phyloP scores from a whole-genome alignment of 208 protist genomes.

The Giardia duodenalis region DNA sequence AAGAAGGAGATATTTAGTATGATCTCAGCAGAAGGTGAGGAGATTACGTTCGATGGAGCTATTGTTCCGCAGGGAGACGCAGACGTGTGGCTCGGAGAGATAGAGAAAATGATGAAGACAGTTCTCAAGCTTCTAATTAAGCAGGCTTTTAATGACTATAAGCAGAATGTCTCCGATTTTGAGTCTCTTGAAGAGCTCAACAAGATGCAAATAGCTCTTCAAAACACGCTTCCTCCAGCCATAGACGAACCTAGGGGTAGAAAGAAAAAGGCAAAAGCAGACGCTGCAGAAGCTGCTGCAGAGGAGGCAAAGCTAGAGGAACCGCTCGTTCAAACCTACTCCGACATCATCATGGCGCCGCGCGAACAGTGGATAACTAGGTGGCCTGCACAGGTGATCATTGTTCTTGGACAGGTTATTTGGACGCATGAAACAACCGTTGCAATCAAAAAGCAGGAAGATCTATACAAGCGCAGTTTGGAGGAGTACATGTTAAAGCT shows the following conservation, averaged over 20 bases:
- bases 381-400: not conserved
- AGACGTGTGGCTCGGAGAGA: constrained; percentile 68
- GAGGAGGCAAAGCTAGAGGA: not conserved
- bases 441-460: constrained; percentile 14
- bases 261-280: not conserved
- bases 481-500: not conserved
- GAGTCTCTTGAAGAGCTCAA: constrained; percentile 42
- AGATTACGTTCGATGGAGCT: constrained; percentile 53
- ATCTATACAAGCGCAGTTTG: not conserved
- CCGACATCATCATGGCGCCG: constrained; percentile 13
- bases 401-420: not conserved
- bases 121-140: constrained; percentile 20
- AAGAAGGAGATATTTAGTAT: constrained; percentile 64
- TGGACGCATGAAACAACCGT: constrained; percentile 25
- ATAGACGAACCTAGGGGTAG: not conserved
- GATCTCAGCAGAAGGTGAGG: constrained; percentile 63
- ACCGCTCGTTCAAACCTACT: not conserved
- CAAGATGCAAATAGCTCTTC: constrained; percentile 31
- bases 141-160: constrained; percentile 48
- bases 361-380: constrained; percentile 10
- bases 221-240: not conserved
- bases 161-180: constrained; percentile 37
- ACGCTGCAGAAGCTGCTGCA: not conserved
- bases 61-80: constrained; percentile 61
- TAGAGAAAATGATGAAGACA: constrained; percentile 51